A percentile compares a stretch with the other conserved stretches of the same genome.
Conservation (phyloP, 192 early-diverging fungal genomes). For the Coemansia javaensis region DNA sequence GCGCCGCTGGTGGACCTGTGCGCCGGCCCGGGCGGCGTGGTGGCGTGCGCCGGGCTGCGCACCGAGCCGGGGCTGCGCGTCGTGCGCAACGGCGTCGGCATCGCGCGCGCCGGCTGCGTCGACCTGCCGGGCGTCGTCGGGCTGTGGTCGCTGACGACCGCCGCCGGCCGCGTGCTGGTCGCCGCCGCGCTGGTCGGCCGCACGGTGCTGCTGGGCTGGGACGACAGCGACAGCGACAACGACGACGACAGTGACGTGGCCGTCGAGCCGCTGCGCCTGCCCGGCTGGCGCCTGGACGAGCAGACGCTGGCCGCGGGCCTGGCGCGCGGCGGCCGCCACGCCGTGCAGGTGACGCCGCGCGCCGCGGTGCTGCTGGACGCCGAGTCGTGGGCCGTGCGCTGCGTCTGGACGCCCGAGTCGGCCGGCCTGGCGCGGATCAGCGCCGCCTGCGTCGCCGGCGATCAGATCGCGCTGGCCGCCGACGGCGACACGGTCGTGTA, state of each 20-base stretch:
- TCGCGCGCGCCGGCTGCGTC: slow-evolving; percentile 59
- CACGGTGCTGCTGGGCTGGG: slow-evolving; percentile 33
- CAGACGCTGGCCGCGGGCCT: slow-evolving; percentile 26
- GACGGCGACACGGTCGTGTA: slow-evolving; percentile 54
- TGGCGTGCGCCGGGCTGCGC: slow-evolving; percentile 78
- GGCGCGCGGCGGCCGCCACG: slow-evolving; percentile 3
- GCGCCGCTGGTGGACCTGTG: slow-evolving; percentile 84
- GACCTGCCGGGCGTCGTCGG: slow-evolving; percentile 63
- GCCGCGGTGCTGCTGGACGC: slow-evolving; percentile 51
- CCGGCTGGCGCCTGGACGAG: slow-evolving; percentile 23
- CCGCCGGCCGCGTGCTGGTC: slow-evolving; percentile 8
- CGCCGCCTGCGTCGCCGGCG: slow-evolving; percentile 53
- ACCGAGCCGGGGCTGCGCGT: slow-evolving; percentile 73
- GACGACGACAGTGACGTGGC: no score
- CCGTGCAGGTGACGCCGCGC: slow-evolving; percentile 61
- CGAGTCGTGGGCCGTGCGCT: slow-evolving; percentile 21
- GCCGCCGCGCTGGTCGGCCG: slow-evolving; percentile 16
- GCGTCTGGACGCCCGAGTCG: slow-evolving; percentile 52
- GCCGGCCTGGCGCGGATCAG: slow-evolving; percentile 26
- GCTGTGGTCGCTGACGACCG: slow-evolving; percentile 63
- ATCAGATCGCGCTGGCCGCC: slow-evolving; percentile 57
- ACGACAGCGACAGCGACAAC: slow-evolving; percentile 25
- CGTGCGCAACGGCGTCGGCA: slow-evolving; percentile 84
- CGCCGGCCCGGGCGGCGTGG: slow-evolving; percentile 64
- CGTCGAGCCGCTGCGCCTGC: slow-evolving; percentile 32